Conservation (phyloP, 2,329 filamentous ascomycete genomes). For the Domatiomyces catenatus region DNA sequence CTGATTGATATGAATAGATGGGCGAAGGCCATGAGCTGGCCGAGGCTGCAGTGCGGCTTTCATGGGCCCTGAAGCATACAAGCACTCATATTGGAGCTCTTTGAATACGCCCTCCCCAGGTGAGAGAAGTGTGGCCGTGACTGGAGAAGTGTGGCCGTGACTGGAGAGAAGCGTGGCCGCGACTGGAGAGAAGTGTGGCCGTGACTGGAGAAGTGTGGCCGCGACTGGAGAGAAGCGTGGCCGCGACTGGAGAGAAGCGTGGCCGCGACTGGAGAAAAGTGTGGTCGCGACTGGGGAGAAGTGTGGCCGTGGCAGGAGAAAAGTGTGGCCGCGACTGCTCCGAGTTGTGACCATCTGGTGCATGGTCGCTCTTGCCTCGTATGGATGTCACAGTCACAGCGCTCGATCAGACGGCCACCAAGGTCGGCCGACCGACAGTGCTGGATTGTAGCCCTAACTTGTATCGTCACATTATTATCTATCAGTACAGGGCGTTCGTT, state of each 20-base stretch:
- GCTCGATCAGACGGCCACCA: background rate
- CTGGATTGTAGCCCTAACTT: background rate
- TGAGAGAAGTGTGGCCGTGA: too few species aligned
- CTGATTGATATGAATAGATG: constrained; percentile 12
- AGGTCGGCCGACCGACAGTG: background rate
- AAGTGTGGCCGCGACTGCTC: background rate
- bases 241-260: too few species aligned
- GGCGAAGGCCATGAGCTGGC: constrained; percentile 12
- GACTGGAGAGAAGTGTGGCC: too few species aligned
- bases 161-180: too few species aligned
- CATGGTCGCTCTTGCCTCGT: background rate
- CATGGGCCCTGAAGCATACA: background rate
- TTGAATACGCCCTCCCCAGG: background rate
- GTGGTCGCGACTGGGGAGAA: too few species aligned
- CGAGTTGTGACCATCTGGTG: background rate
- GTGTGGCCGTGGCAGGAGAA: too few species aligned
- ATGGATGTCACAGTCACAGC: background rate
- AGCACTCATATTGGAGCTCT: background rate
- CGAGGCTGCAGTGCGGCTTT: background rate
- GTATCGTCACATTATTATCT: background rate
- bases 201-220: too few species aligned
- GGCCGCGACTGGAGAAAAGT: too few species aligned
- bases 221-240: too few species aligned
- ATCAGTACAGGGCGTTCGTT: background rate
- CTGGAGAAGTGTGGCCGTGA: too few species aligned